Conservation (phyloP, 2,329 filamentous ascomycete genomes). For the Trichoderma sp. region DNA sequence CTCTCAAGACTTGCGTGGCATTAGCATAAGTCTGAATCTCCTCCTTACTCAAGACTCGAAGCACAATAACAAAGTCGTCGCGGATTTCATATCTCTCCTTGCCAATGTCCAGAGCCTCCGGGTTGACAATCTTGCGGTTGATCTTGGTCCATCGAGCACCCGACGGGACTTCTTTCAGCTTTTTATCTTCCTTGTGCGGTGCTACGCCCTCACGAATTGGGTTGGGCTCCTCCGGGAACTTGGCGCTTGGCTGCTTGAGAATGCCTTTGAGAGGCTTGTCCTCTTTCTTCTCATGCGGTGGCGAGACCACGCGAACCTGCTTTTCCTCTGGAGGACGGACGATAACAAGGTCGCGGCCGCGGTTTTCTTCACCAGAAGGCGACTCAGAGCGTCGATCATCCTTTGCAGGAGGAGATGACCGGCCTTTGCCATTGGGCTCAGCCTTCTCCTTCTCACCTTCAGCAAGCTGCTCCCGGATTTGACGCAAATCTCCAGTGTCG, state of each 20-base stretch:
- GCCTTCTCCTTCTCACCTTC: constrained; percentile 33
- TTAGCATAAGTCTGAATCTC: constrained; percentile 88
- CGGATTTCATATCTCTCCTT: constrained; percentile 90
- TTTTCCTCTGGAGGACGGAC: constrained; percentile 46
- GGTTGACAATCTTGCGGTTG: constrained; percentile 84
- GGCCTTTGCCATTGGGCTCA: constrained; percentile 16
- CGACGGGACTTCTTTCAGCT: constrained; percentile 69
- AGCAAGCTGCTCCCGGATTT: constrained; percentile 56
- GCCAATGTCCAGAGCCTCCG: constrained; percentile 81
- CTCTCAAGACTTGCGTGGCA: constrained; percentile 79
- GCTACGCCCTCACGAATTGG: constrained; percentile 88
- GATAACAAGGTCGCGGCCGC: constrained; percentile 49
- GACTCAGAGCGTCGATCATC: constrained; percentile 30
- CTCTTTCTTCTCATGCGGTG: constrained; percentile 65
- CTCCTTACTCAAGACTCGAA: constrained; percentile 83
- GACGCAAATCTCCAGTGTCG: constrained; percentile 54
- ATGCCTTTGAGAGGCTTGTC: constrained; percentile 79
- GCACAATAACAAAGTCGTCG: constrained; percentile 91
- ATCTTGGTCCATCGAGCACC: constrained; percentile 94
- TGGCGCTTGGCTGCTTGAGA: constrained; percentile 76
- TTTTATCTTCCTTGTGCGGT: constrained; percentile 85
- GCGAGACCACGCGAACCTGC: constrained; percentile 72
- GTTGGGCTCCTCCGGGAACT: constrained; percentile 85
- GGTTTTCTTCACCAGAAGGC: constrained; percentile 40
- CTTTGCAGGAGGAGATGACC: constrained; percentile 31